phyloP scores from a whole-genome alignment of 805 yeast genomes.

The Ogataea pini region DNA sequence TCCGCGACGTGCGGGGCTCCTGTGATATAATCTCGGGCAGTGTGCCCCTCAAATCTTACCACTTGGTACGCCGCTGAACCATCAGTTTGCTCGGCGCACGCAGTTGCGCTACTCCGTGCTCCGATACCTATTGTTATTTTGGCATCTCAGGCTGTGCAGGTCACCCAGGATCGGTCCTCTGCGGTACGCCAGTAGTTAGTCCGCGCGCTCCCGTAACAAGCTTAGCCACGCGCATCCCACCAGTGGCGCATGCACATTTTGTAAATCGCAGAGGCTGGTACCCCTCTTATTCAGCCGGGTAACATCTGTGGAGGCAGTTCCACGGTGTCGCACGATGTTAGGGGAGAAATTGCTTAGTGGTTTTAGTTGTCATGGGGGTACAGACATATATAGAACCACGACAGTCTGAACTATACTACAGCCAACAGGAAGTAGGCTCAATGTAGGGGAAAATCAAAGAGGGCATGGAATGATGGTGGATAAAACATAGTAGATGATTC shows the following conservation, averaged over 20 bases:
- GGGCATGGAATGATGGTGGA: no score
- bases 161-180: constrained; percentile 10
- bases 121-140: constrained; percentile 6
- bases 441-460: no score
- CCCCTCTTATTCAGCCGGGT: constrained; percentile 3
- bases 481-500: no score
- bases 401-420: no score
- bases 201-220: constrained; percentile 2
- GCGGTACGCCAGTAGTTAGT: constrained; percentile 9
- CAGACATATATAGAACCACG: no score
- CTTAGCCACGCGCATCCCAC: neutral
- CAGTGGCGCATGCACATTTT: neutral
- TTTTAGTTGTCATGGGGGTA: no score
- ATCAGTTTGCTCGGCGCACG: constrained; percentile 4
- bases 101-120: constrained; percentile 12
- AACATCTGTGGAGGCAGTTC: neutral
- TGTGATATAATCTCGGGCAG: neutral
- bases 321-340: no score
- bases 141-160: constrained; percentile 9
- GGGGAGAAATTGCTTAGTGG: no score
- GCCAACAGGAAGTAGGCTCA: no score
- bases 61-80: neutral
- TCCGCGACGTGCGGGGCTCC: constrained; percentile 4
- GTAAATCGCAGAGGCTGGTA: neutral
- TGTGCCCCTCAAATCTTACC: neutral